Conservation (phyloP, 2,329 filamentous ascomycete species). For the Monosporascus sp. region DNA sequence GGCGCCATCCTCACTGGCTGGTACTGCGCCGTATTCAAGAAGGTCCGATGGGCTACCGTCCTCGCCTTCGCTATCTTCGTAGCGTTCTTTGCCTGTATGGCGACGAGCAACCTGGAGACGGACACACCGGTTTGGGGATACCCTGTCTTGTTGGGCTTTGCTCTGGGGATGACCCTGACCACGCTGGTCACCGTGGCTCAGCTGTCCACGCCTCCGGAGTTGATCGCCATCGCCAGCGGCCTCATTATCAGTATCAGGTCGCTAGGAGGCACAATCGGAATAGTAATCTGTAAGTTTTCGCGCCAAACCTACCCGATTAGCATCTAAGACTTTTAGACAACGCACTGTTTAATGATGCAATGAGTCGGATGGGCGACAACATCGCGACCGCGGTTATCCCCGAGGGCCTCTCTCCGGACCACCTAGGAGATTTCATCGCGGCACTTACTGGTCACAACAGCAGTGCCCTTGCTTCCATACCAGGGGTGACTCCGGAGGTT, state of each 20-base stretch:
- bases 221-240: constrained; percentile 25
- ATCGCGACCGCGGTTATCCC: constrained; percentile 26
- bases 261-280: constrained; percentile 42
- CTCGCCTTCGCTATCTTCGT: constrained; percentile 22
- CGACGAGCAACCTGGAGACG: constrained; percentile 21
- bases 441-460: constrained; percentile 21
- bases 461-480: constrained; percentile 18
- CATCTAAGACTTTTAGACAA: constrained; percentile 11
- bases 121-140: constrained; percentile 29
- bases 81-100: constrained; percentile 30
- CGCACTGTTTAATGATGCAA: constrained; percentile 19
- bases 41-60: constrained; percentile 20
- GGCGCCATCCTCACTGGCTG: constrained; percentile 24
- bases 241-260: constrained; percentile 32
- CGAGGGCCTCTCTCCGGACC: constrained; percentile 18
- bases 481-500: constrained; percentile 23
- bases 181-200: constrained; percentile 32
- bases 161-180: constrained; percentile 28
- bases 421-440: constrained; percentile 20
- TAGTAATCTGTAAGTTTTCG: constrained; percentile 32
- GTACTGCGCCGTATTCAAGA: constrained; percentile 24
- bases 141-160: constrained; percentile 29
- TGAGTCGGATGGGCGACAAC: constrained; percentile 23
- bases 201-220: constrained; percentile 29
- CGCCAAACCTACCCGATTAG: not conserved